Conservation (phyloP, 2,329 filamentous ascomycete genomes). For the Aaosphaeria arxii region DNA sequence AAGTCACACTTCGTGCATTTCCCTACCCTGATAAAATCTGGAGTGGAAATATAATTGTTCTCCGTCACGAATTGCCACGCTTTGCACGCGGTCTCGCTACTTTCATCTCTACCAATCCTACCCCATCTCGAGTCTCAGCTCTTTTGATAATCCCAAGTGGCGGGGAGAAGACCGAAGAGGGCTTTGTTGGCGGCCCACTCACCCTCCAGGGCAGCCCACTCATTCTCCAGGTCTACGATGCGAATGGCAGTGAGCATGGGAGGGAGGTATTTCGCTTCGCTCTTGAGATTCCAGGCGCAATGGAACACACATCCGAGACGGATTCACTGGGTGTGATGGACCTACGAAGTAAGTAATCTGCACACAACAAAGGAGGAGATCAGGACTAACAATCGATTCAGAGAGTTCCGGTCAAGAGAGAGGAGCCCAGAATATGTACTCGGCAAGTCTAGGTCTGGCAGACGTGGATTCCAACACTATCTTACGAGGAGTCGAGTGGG, state of each 20-base stretch:
- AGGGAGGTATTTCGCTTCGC: not conserved
- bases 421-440: not conserved
- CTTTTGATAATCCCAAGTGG: not conserved
- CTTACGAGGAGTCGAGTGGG: not conserved
- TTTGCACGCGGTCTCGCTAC: not conserved
- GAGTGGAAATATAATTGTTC: not conserved
- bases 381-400: not conserved
- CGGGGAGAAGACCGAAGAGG: no score
- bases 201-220: not conserved
- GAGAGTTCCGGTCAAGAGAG: not conserved
- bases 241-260: not conserved
- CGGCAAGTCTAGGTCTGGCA: not conserved
- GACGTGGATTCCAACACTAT: no score
- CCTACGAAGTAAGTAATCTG: not conserved
- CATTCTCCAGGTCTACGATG: not conserved
- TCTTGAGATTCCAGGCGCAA: not conserved
- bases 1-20: not conserved
- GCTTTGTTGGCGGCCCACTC: not conserved
- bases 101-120: not conserved
- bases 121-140: not conserved
- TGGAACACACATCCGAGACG: not conserved
- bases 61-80: not conserved
- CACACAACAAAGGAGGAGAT: not conserved
- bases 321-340: not conserved
- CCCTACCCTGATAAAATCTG: not conserved